Evolutionary conservation across 805 yeast genomes (phyloP), one percentile per base, ranked within the genome.

Genomic region (Ogataea dorogensis): DNA sequence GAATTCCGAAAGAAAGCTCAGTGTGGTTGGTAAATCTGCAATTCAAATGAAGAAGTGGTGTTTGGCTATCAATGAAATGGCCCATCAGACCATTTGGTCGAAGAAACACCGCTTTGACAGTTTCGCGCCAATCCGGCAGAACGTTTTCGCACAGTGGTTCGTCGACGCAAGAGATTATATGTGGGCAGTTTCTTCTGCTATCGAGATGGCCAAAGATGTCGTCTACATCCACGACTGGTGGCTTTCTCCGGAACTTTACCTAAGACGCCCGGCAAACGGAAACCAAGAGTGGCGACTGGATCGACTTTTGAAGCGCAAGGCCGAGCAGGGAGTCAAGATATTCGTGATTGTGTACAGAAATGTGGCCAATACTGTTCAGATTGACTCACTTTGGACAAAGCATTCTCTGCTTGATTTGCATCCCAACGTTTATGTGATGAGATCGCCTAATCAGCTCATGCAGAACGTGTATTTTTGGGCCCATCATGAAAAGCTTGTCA

Each of bases 171-270:
- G 99, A 53, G 99, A 93, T 60, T 86, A 93, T 59, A 83, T 87
- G 66, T 93, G 98, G 97, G 94, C 97, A 1, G 79, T 88, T 2
- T 84, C 95, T 19, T 79, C 88, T 8, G 98, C 98, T 0, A 67
- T 93, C 36, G 87, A 84, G 48, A 81, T 86, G 85, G 98, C 98
- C 0, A 79, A 80, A 47, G 98, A 93, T 66, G 91, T 84, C 1
- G 82, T 93, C 21, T 93, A 81, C 57, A 87, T 93, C 32, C 97
- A 93, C 54, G 99, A 91, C 54, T 93, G 99, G 99, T 93, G 98
- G 98, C 68, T 93, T 17, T 76, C 91, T 4, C 99, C 99, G 0
- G 98, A 93, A 59, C 58, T 93, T 3, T 94, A 93, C 52, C 67
- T 93, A 64, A 75, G 98, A 45, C 70, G 99, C 33, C 98, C 98